Conservation (phyloP, 345 rosid species). For the Pugionium cornutum region DNA sequence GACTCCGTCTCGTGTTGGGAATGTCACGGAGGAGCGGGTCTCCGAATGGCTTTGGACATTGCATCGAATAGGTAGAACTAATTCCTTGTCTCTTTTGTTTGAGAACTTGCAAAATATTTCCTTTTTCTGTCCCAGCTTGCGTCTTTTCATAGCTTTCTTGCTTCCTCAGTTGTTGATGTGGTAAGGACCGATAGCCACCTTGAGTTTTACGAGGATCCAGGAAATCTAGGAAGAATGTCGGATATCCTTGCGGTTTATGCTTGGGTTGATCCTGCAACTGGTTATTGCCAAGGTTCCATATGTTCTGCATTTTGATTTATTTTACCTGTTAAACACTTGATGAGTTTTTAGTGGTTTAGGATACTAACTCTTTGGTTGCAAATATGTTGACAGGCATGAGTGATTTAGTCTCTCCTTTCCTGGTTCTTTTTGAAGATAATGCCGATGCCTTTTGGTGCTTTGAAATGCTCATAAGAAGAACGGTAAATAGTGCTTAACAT, state of each 20-base stretch:
- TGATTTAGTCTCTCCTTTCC: constrained; percentile 88
- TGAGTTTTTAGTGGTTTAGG: constrained; percentile 7
- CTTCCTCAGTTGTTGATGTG: constrained; percentile 80
- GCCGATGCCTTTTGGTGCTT: constrained; percentile 99
- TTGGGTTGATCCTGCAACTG: constrained; percentile 94
- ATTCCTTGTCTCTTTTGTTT: constrained; percentile 7
- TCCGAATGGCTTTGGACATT: constrained; percentile 97
- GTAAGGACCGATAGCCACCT: constrained; percentile 94
- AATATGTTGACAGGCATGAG: constrained; percentile 77
- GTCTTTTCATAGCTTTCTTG: constrained; percentile 24
- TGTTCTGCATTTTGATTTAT: background rate
- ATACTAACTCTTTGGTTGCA: constrained; percentile 28
- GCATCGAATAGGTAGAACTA: constrained; percentile 74
- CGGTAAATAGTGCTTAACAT: constrained; percentile 52
- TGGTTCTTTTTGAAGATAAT: constrained; percentile 87
- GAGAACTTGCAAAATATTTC: constrained; percentile 1
- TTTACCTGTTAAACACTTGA: background rate
- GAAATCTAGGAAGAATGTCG: constrained; percentile 87
- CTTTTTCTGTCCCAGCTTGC: constrained; percentile 6
- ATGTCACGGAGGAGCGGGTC: constrained; percentile 55
- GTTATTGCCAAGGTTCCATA: constrained; percentile 89
- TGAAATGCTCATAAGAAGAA: constrained; percentile 95
- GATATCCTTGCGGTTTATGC: constrained; percentile 97
- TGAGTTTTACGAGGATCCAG: constrained; percentile 81
- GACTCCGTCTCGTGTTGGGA: constrained; percentile 43